Conservation (phyloP, 202 grass and related monocot genomes). For the Schoenoplectus tabernaemontani region DNA sequence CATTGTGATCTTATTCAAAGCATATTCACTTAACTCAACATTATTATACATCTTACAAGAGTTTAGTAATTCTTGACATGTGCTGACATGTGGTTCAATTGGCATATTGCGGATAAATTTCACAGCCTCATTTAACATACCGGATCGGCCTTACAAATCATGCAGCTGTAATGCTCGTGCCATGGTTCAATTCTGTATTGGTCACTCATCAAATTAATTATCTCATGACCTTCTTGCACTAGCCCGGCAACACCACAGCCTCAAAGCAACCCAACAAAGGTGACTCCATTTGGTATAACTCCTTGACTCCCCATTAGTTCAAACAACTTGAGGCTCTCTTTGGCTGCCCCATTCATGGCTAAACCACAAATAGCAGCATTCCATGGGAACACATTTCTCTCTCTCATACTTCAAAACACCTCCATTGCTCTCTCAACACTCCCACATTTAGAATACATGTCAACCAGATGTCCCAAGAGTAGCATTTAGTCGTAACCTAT, state of each 20-base stretch:
- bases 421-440: conserved; percentile 45
- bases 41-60: conserved; percentile 76
- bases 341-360: conserved; percentile 42
- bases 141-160: conserved; percentile 68
- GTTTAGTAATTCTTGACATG: conserved; percentile 70
- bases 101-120: conserved; percentile 69
- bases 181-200: conserved; percentile 41
- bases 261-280: conserved; percentile 53
- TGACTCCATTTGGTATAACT: conserved; percentile 48
- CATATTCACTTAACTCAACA: conserved; percentile 55
- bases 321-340: conserved; percentile 57
- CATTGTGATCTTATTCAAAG: conserved; percentile 49
- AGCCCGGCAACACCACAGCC: conserved; percentile 57
- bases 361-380: conserved; percentile 67
- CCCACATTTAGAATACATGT: conserved; percentile 65
- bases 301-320: conserved; percentile 43
- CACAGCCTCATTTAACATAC: conserved; percentile 63
- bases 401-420: conserved; percentile 52
- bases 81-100: conserved; percentile 44
- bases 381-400: conserved; percentile 58
- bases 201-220: conserved; percentile 44
- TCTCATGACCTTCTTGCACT: conserved; percentile 41
- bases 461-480: conserved; percentile 66
- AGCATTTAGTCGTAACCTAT: conserved; percentile 40
- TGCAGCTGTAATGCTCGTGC: conserved; percentile 68